Percentiles rank a stretch among this genome's conserved stretches.
phyloP scores from a whole-genome alignment of 768 basidiomycete species.

The Leccinum fibrillosum region DNA sequence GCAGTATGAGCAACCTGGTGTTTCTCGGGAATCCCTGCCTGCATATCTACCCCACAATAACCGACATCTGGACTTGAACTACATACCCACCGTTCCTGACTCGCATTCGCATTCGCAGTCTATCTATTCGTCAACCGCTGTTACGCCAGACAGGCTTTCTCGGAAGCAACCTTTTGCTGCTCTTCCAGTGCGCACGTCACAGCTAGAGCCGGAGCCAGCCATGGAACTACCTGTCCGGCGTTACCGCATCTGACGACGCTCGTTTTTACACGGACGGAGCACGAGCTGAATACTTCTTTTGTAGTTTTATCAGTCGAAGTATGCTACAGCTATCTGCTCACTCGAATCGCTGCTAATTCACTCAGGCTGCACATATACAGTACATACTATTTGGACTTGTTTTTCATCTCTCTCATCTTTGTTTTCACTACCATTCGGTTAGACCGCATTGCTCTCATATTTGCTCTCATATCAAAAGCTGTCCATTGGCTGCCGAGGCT shows the following conservation, averaged over 20 bases:
- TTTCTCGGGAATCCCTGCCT: neutral
- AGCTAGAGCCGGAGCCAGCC: slow-evolving; percentile 31
- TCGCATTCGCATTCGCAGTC: neutral
- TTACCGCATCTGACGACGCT: neutral
- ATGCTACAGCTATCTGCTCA: neutral
- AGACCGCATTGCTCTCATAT: too few species aligned
- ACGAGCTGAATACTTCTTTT: neutral
- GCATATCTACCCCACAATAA: neutral
- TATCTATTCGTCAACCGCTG: neutral
- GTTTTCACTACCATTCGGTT: neutral
- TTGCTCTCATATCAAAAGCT: neutral
- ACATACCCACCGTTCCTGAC: neutral
- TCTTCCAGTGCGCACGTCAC: slow-evolving; percentile 29
- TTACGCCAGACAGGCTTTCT: neutral
- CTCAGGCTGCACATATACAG: neutral
- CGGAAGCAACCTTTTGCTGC: slow-evolving; percentile 18
- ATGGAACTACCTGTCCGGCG: slow-evolving; percentile 28
- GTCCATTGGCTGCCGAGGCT: neutral
- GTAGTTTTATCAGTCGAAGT: neutral
- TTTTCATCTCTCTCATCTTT: neutral
- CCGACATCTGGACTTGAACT: neutral
- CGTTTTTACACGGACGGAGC: too few species aligned
- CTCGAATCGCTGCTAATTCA: neutral
- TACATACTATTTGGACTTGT: neutral
- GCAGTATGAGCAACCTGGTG: neutral